Percentiles rank a stretch among this genome's conserved stretches.
phyloP scores from a whole-genome alignment of 2,329 filamentous ascomycete species.

The Pyrenophora teres region DNA sequence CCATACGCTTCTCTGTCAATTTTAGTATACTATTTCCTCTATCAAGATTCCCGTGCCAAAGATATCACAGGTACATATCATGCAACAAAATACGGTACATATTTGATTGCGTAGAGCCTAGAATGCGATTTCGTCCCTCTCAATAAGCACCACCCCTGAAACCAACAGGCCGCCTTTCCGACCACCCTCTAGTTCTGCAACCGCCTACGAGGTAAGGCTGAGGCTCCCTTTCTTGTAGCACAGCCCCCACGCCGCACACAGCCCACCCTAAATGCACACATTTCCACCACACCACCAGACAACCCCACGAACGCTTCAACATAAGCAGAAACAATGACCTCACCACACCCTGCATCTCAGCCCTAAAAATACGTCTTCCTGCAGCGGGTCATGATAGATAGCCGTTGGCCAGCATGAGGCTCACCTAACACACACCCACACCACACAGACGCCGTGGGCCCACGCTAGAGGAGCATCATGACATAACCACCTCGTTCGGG shows the following conservation, averaged over 20 bases:
- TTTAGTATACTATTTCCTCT: not conserved
- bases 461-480: constrained; percentile 16
- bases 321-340: constrained; percentile 1
- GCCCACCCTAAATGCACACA: not conserved
- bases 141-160: too few species aligned
- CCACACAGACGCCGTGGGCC: not conserved
- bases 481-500: constrained; percentile 13
- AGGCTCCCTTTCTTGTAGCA: constrained; percentile 2
- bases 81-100: too few species aligned
- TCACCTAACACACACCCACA: not conserved
- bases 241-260: constrained; percentile 3
- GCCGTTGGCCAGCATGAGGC: constrained; percentile 10
- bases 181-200: too few species aligned
- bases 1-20: constrained; percentile 24
- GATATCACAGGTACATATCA: too few species aligned
- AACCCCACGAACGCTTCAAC: constrained; percentile 4
- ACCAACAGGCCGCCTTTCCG: too few species aligned
- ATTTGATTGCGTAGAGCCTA: too few species aligned
- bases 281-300: not conserved
- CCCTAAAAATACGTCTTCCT: constrained; percentile 18
- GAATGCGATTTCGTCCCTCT: too few species aligned
- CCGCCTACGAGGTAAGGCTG: not conserved
- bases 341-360: not conserved
- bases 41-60: too few species aligned
- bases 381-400: constrained; percentile 10